Percentiles rank a stretch among this genome's conserved stretches.
These are phyloP conservation scores for Candida dajiaensis DNA, from an alignment of 805 yeast species.

Conservation along the genomic window DNA sequence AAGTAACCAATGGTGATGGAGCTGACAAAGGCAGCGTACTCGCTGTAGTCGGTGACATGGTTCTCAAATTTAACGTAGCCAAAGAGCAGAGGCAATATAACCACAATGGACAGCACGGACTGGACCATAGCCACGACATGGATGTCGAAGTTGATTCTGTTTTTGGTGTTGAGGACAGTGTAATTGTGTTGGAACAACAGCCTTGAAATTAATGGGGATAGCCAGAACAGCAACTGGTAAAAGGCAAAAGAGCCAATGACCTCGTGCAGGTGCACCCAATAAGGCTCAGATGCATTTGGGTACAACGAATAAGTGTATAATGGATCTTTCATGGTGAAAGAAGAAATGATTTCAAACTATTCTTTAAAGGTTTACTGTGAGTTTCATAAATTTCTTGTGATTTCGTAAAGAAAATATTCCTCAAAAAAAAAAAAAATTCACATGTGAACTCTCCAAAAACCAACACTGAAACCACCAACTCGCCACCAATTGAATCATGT, in stretches of 20 bases:
- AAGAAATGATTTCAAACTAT: too few species aligned
- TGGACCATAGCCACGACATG: constrained; percentile 89
- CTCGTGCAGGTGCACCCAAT: constrained; percentile 70
- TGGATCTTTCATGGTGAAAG: neutral
- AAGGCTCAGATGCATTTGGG: constrained; percentile 4
- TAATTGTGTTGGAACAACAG: constrained; percentile 49
- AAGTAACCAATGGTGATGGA: constrained; percentile 82
- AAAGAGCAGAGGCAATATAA: constrained; percentile 60
- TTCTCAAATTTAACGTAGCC: constrained; percentile 44
- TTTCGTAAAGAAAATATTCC: too few species aligned
- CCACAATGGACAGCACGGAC: constrained; percentile 54
- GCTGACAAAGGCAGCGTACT: constrained; percentile 69
- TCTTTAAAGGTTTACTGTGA: too few species aligned
- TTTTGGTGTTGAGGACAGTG: constrained; percentile 37
- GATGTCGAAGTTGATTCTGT: constrained; percentile 74
- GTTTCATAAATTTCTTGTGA: too few species aligned
- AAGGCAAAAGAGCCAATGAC: constrained; percentile 51
- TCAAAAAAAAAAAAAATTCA: neutral
- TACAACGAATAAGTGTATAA: neutral
- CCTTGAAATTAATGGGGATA: constrained; percentile 48
- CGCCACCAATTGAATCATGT: constrained; percentile 30
- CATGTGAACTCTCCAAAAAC: neutral
- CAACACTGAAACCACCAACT: neutral
- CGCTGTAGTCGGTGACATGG: constrained; percentile 62
- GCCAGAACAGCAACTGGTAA: constrained; percentile 49